Evolutionary conservation across 1,284 basidiomycete genomes (phyloP), one percentile per base, ranked within the genome.

Genomic region (Marasmius fiardii): DNA sequence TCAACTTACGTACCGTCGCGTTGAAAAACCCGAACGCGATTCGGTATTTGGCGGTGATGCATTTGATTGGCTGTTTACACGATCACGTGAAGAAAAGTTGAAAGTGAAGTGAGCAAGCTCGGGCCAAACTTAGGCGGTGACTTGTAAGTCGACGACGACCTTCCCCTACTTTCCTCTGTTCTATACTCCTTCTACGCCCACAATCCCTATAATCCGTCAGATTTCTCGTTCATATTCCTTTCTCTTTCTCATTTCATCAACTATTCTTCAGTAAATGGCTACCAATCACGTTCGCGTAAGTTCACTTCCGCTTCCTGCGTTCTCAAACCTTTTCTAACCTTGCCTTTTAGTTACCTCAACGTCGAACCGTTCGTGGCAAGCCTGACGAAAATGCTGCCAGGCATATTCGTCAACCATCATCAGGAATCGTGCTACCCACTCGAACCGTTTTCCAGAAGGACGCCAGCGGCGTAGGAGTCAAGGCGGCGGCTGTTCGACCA

Each of bases 331-430:
- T 57, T 20, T 47, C 28, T 12, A 34, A 31, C 51, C 43, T 60
- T 39, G 41, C 58, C 34, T 52, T 33, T 31, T 45, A 55, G 58
- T 52, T 55, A 39, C 49, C 53, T 49, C 39, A 52, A 41, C 53
- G 61, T 61, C 53, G 57, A 54, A 50, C 50, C 20, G 48, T 47
- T 52, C 86, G 88, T 65, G 69, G 74, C 66, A 89, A 86, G 72
- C 79, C 70, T 52, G 89, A 91, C 65, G 88, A 91, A 74, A 91
- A 91, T 65, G 85, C 88, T 48, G 81, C 77, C 64, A 82, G 75
- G 70, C 83, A 88, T 64, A 63, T 76, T 47, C 83, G 86, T 58
- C 83, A 87, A 63, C 61, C 75, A 21, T 85, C 85, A 16, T 85
- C 85, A 16, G 77, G 73, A 60, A 72, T 71, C 60, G 67, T 73